Evolutionary conservation across 345 rosid species (phyloP).

Genomic region (Cardiospermum halicacabum): DNA sequence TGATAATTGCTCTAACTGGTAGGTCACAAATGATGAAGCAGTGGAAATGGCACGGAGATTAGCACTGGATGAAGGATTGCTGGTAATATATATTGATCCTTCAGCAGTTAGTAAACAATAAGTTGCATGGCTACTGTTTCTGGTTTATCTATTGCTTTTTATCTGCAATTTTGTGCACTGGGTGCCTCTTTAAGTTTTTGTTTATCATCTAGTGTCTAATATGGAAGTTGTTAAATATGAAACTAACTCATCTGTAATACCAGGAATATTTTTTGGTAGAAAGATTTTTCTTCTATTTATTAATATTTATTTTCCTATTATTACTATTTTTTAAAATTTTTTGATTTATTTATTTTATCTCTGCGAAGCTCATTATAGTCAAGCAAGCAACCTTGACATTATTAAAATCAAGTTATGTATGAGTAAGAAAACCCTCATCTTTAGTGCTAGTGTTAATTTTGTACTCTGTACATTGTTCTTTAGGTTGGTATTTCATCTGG

Average conservation of each 20-base stretch:
- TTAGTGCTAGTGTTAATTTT: not conserved
- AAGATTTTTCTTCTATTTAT: not conserved
- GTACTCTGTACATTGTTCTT: not conserved
- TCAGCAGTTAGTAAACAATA: not conserved
- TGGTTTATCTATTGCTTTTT: too few relatives aligned
- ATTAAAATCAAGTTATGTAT: not conserved
- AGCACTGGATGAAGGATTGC: constrained; percentile 87
- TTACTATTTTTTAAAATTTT: too few relatives aligned
- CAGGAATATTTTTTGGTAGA: not conserved
- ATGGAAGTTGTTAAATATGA: not conserved
- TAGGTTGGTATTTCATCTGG: constrained; percentile 97
- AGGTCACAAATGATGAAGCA: constrained; percentile 81
- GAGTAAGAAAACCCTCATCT: not conserved
- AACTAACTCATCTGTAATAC: not conserved
- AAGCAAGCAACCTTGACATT: not conserved
- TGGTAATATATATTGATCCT: constrained; percentile 47
- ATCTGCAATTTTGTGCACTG: too few relatives aligned
- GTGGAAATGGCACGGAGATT: constrained; percentile 87
- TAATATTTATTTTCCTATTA: too few relatives aligned
- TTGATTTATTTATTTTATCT: not conserved
- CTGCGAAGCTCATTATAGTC: not conserved
- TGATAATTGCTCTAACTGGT: constrained; percentile 15
- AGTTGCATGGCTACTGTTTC: not conserved
- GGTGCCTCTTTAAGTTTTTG: too few relatives aligned
- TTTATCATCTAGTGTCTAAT: not conserved